Conservation (phyloP, 768 basidiomycete genomes). For the Solioccasus polychromus region DNA sequence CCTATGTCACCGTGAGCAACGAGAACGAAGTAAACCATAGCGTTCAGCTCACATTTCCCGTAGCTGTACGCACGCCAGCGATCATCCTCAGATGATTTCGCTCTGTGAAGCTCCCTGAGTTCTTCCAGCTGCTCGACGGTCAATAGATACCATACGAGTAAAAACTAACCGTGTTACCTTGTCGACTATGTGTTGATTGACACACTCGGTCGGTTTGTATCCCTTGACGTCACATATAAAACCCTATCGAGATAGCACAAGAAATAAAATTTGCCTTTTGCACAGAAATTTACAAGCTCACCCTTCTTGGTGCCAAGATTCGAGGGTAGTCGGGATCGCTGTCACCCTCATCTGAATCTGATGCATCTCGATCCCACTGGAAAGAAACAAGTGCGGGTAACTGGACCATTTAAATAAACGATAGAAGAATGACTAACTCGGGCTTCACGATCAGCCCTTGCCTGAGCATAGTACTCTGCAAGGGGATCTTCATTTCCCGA, state of each 20-base stretch:
- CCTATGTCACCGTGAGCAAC: conserved; percentile 36
- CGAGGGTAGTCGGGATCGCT: conserved; percentile 13
- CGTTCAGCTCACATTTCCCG: conserved; percentile 51
- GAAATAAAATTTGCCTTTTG: neutral
- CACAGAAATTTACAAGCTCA: conserved; percentile 10
- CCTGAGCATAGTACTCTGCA: conserved; percentile 60
- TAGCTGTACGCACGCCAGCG: conserved; percentile 67
- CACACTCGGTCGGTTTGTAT: conserved; percentile 34
- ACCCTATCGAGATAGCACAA: conserved; percentile 43
- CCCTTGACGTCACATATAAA: conserved; percentile 62
- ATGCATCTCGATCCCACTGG: conserved; percentile 36
- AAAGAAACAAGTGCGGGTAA: conserved; percentile 6
- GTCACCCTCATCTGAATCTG: conserved; percentile 33
- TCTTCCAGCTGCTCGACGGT: conserved; percentile 52
- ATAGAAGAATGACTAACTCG: conserved; percentile 34
- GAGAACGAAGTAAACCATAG: neutral
- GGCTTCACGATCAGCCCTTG: conserved; percentile 46
- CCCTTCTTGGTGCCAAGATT: conserved; percentile 29
- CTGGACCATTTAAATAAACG: neutral
- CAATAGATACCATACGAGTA: neutral
- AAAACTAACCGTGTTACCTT: conserved; percentile 44
- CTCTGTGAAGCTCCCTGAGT: conserved; percentile 61
- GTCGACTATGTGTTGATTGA: conserved; percentile 73
- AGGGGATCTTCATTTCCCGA: conserved; percentile 48
- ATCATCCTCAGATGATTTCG: conserved; percentile 58